Evolutionary conservation across 164 flowering plant genomes (phyloP).

Genomic region (Chimonanthus salicifolius): DNA sequence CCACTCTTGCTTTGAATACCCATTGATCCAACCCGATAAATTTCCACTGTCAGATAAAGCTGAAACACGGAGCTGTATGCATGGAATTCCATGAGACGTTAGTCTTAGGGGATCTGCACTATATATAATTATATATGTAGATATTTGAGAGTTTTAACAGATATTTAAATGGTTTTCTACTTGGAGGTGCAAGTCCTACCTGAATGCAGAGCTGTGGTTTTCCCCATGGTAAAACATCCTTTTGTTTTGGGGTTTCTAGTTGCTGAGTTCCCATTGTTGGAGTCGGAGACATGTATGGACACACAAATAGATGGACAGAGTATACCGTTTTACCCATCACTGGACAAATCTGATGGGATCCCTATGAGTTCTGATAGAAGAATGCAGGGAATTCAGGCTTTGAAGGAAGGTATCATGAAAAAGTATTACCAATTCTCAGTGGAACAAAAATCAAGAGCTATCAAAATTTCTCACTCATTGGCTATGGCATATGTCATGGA

Average conservation of each 20-base stretch:
- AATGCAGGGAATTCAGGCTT: constrained; percentile 32
- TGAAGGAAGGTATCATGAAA: constrained; percentile 26
- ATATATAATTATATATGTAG: too few species aligned
- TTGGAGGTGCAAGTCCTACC: constrained; percentile 62
- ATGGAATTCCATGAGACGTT: too few species aligned
- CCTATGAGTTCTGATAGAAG: constrained; percentile 28
- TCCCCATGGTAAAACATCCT: constrained; percentile 91
- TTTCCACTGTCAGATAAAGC: too few species aligned
- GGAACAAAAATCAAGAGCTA: constrained; percentile 67
- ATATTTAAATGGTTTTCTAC: constrained; percentile 10
- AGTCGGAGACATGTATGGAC: constrained; percentile 8
- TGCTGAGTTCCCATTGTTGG: constrained; percentile 68
- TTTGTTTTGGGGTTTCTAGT: constrained; percentile 95
- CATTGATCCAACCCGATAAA: too few species aligned
- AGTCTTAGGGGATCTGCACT: too few species aligned
- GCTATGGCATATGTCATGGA: constrained; percentile 98
- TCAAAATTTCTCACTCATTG: constrained; percentile 62
- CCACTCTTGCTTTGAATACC: too few species aligned
- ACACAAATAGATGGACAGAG: constrained; percentile 23
- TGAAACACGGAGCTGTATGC: too few species aligned
- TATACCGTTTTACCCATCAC: constrained; percentile 21
- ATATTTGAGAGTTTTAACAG: not conserved
- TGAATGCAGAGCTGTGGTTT: constrained; percentile 65
- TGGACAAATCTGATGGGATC: constrained; percentile 31
- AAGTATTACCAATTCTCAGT: constrained; percentile 33